Evolutionary conservation across 108 stramenopile genomes (phyloP).

Genomic region (Heterococcus sp.): DNA sequence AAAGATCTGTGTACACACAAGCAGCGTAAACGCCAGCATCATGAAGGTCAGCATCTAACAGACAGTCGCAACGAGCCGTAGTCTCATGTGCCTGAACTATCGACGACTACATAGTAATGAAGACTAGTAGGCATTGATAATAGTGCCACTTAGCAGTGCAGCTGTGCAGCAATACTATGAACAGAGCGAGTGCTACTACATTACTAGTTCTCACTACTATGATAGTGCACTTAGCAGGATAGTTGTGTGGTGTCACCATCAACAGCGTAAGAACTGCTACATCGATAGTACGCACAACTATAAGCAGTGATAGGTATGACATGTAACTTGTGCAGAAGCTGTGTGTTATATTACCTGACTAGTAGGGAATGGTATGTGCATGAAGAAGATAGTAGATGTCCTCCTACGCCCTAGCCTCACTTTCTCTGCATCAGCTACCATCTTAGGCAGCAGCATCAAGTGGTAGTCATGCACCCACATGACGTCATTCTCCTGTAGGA

Average conservation of each 20-base stretch:
- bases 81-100: too few species aligned
- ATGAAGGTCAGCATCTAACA: too few species aligned
- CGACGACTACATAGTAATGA: too few species aligned
- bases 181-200: background rate
- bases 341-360: constrained; percentile 67
- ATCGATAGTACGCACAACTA: background rate
- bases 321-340: background rate
- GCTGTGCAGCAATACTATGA: too few species aligned
- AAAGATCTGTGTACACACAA: too few species aligned
- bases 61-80: too few species aligned
- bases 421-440: constrained; percentile 75
- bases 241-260: too few species aligned
- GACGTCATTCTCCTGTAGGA: constrained; percentile 64
- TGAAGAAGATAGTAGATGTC: constrained; percentile 87
- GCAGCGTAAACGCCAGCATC: too few species aligned
- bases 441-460: constrained; percentile 82
- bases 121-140: too few species aligned
- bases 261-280: too few species aligned
- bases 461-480: constrained; percentile 99
- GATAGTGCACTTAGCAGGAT: background rate
- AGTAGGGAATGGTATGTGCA: constrained; percentile 98
- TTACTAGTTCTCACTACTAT: background rate
- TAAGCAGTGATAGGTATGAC: background rate
- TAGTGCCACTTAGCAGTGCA: too few species aligned
- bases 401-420: constrained; percentile 39